Evolutionary conservation across 192 early-diverging fungal species (phyloP).

Genomic region (Pilobolus umbonatus): DNA sequence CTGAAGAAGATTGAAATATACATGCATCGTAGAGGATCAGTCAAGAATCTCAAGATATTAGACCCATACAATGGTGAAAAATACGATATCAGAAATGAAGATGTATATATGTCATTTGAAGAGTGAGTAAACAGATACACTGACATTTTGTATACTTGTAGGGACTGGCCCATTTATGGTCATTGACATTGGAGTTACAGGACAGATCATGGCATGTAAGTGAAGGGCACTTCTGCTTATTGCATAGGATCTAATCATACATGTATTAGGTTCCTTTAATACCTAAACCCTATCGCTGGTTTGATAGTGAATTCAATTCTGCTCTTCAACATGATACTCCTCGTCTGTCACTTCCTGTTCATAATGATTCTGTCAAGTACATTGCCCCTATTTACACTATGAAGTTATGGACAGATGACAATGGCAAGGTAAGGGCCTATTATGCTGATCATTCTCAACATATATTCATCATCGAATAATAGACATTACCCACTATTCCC

Average conservation of each 20-base stretch:
- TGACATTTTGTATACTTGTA: background rate
- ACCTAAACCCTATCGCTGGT: slow-evolving; percentile 44
- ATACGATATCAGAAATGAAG: background rate
- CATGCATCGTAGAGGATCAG: slow-evolving; percentile 35
- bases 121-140: background rate
- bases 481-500: slow-evolving; percentile 19
- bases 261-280: slow-evolving; percentile 34
- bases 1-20: slow-evolving; percentile 47
- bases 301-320: slow-evolving; percentile 40
- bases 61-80: slow-evolving; percentile 13
- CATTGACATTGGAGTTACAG: slow-evolving; percentile 10
- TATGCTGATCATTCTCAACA: background rate
- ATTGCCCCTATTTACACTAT: slow-evolving; percentile 21
- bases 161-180: slow-evolving; percentile 21
- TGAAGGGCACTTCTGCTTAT: background rate
- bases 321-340: slow-evolving; percentile 50
- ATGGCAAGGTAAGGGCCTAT: slow-evolving; percentile 16
- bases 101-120: slow-evolving; percentile 11
- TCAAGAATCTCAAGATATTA: slow-evolving; percentile 3
- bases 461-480: background rate
- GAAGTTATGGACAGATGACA: slow-evolving; percentile 15
- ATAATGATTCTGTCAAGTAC: slow-evolving; percentile 26
- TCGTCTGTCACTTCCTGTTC: slow-evolving; percentile 33
- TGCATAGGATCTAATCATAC: too few relatives aligned
- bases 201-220: slow-evolving; percentile 18